Conservation (phyloP, 2,329 filamentous ascomycete species). For the Akanthomyces lecanii region DNA sequence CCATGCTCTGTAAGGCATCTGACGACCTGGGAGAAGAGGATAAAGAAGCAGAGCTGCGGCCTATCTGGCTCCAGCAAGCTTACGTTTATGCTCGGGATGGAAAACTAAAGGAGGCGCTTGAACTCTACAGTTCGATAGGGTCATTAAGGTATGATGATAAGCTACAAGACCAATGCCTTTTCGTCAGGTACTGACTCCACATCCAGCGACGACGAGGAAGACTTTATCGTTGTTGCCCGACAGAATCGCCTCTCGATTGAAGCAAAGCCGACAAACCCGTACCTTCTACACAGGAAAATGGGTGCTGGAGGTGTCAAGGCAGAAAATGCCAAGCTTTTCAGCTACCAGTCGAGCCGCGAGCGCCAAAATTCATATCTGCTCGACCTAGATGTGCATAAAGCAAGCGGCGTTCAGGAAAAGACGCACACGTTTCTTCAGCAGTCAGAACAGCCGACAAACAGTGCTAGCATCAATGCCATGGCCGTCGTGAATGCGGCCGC, state of each 20-base stretch:
- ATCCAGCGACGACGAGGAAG: constrained; percentile 59
- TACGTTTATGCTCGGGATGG: constrained; percentile 67
- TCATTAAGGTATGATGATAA: constrained; percentile 50
- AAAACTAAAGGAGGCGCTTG: constrained; percentile 60
- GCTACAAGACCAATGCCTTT: not conserved
- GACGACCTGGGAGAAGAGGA: constrained; percentile 72
- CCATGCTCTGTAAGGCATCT: constrained; percentile 65
- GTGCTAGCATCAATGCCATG: constrained; percentile 35
- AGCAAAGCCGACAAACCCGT: constrained; percentile 55
- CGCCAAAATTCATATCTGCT: constrained; percentile 59
- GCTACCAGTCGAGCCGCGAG: constrained; percentile 59
- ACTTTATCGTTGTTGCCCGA: constrained; percentile 61
- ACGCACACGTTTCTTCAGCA: constrained; percentile 39
- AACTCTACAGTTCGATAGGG: constrained; percentile 59
- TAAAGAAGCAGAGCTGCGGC: constrained; percentile 67
- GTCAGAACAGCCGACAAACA: constrained; percentile 26
- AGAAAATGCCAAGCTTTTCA: constrained; percentile 62
- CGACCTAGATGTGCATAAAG: constrained; percentile 65
- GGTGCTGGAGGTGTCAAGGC: constrained; percentile 49
- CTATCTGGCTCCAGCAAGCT: constrained; percentile 72
- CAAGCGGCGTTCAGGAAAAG: constrained; percentile 52
- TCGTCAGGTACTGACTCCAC: constrained; percentile 26
- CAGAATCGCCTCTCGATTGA: constrained; percentile 55
- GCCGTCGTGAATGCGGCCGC: constrained; percentile 66
- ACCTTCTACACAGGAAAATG: constrained; percentile 59